Evolutionary conservation across 768 basidiomycete genomes (phyloP).

Genomic region (Serendipita sp.): DNA sequence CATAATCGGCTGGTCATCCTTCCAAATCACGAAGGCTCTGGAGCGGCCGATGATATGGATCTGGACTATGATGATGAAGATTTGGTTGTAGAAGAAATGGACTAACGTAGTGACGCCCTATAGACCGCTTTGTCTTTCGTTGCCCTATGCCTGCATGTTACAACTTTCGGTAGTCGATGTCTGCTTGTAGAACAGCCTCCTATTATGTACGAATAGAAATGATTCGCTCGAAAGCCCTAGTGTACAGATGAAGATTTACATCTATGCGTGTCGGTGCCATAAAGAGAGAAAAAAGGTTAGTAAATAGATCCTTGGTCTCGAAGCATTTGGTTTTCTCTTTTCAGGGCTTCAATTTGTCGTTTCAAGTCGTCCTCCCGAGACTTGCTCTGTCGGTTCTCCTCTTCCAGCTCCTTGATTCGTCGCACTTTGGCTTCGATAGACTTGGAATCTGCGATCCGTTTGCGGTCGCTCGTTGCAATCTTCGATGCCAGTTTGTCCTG

Average conservation of each 20-base stretch:
- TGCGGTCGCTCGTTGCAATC: background rate
- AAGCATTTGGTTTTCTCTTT: background rate
- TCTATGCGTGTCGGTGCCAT: too few species aligned
- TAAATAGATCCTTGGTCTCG: background rate
- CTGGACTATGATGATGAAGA: slow-evolving; percentile 48
- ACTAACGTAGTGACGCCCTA: slow-evolving; percentile 20
- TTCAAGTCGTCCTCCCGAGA: background rate
- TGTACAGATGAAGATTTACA: too few species aligned
- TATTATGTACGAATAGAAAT: too few species aligned
- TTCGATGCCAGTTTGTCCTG: background rate
- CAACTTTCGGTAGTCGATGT: too few species aligned
- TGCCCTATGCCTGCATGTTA: too few species aligned
- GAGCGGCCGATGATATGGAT: slow-evolving; percentile 31
- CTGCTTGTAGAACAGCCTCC: too few species aligned
- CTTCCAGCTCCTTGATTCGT: background rate
- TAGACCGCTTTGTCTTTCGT: too few species aligned
- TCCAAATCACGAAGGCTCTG: slow-evolving; percentile 62
- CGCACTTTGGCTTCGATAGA: background rate
- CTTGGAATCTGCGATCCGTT: background rate
- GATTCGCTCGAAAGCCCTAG: too few species aligned
- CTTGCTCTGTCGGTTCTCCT: too few species aligned
- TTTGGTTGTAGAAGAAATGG: slow-evolving; percentile 59
- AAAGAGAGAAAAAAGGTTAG: too few species aligned
- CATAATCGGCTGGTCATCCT: slow-evolving; percentile 62
- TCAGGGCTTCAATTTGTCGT: background rate